Percentiles rank a stretch among this genome's conserved stretches.
phyloP scores from a whole-genome alignment of 148 eudicot species.

The Bassia scoparia region DNA sequence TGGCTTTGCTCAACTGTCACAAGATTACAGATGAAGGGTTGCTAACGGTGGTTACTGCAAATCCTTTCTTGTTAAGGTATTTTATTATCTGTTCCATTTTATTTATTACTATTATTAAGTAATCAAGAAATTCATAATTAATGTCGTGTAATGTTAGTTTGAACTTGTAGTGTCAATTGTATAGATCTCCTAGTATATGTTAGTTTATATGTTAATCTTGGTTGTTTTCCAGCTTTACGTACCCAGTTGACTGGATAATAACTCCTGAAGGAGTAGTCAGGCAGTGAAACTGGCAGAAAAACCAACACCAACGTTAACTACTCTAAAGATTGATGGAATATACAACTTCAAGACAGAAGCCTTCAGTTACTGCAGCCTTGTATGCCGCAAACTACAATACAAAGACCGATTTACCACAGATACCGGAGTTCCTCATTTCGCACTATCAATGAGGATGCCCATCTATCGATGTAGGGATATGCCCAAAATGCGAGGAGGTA shows the following conservation, averaged over 20 bases:
- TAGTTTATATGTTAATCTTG: neutral
- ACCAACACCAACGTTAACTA: slow-evolving; percentile 25
- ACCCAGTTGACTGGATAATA: slow-evolving; percentile 63
- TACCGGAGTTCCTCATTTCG: slow-evolving; percentile 6
- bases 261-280: slow-evolving; percentile 55
- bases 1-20: slow-evolving; percentile 51
- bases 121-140: too few relatives aligned
- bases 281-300: slow-evolving; percentile 36
- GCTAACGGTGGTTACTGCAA: slow-evolving; percentile 35
- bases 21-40: slow-evolving; percentile 62
- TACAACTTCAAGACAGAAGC: slow-evolving; percentile 45
- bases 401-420: slow-evolving; percentile 27
- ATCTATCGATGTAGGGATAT: slow-evolving; percentile 52
- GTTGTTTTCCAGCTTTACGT: slow-evolving; percentile 50
- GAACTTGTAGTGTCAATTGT: neutral
- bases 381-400: slow-evolving; percentile 8
- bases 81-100: too few relatives aligned
- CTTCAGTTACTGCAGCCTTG: slow-evolving; percentile 36
- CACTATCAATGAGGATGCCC: slow-evolving; percentile 2
- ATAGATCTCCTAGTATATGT: neutral
- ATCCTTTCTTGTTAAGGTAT: slow-evolving; percentile 62
- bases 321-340: slow-evolving; percentile 54
- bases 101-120: too few relatives aligned
- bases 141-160: too few relatives aligned
- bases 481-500: slow-evolving; percentile 58